Base-by-base conservation (phyloP, 768 basidiomycete species). In the Boletellus ananas region DNA sequence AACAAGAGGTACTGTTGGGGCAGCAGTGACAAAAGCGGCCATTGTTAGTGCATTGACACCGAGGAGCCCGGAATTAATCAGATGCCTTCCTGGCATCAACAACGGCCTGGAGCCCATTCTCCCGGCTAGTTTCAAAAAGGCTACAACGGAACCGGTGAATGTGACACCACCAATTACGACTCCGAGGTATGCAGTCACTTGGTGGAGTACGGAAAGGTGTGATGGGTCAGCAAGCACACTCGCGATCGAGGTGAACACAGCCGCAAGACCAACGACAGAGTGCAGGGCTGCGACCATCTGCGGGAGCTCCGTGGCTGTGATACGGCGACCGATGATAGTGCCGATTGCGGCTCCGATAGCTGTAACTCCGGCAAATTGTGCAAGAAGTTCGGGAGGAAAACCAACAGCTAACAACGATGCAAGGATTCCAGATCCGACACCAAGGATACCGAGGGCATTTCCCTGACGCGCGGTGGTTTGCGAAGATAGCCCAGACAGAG, bases 141-240 rank as follows among this genome's bases (percentile, higher is more conserved):
- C 91, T 14, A 94, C 87, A 37, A 94, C 81, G 1, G 90, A 92
- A 23, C 90, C 90, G 4, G 91, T 93, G 61, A 94, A 94, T 0
- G 91, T 93, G 45, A 94, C 75, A 50, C 91, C 91, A 70, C 87
- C 90, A 62, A 93, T 90, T 46, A 90, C 79, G 29, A 90, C 84
- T 12, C 91, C 87, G 21, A 94, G 77, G 62, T 94, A 94, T 4
- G 91, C 90, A 1, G 90, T 88, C 29, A 90, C 81, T 43, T 87
- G 75, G 65, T 94, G 91, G 36, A 94, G 72, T 9, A 74, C 83
- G 4, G 85, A 77, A 20, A 84, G 70, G 64, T 93, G 90, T 4
- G 77, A 72, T 20, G 79, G 71, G 54, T 89, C 85, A 9, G 81
- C 78, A 17, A 94, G 71, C 11, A 93, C 90, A 60, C 87, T 90